phyloP scores from a whole-genome alignment of 768 basidiomycete species.

The Tremella yokohamensis region DNA sequence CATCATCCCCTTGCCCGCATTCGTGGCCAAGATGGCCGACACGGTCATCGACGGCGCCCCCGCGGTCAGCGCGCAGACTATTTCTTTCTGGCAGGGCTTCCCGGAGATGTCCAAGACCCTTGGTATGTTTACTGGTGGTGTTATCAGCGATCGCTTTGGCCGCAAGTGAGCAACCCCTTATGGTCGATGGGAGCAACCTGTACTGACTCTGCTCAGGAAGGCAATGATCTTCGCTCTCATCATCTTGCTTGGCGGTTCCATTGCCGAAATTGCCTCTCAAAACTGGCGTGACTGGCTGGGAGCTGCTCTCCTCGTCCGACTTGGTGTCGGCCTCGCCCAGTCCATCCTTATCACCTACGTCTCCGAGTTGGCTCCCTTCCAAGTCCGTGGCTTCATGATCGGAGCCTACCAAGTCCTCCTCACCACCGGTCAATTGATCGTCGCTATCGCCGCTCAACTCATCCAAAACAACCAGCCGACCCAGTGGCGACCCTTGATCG shows the following conservation, averaged over 20 bases:
- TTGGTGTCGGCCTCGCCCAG: conserved; percentile 27
- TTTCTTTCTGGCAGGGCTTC: conserved; percentile 30
- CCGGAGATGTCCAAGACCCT: conserved; percentile 28
- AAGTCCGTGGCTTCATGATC: conserved; percentile 28
- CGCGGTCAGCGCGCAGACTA: conserved; percentile 17
- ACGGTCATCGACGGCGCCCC: conserved; percentile 22
- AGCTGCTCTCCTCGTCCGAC: conserved; percentile 16
- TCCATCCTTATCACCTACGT: conserved; percentile 26
- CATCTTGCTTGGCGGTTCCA: conserved; percentile 22
- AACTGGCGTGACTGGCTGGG: conserved; percentile 23
- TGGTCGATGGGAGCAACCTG: not conserved
- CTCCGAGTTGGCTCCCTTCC: conserved; percentile 26
- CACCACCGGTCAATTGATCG: conserved; percentile 21
- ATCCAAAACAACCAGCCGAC: conserved; percentile 4
- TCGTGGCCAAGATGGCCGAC: conserved; percentile 20
- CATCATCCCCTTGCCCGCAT: conserved; percentile 22
- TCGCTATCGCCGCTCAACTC: conserved; percentile 18
- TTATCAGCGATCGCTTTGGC: conserved; percentile 19
- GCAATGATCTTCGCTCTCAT: conserved; percentile 16
- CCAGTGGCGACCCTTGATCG: conserved; percentile 24
- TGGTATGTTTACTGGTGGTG: conserved; percentile 25
- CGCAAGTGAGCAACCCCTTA: conserved; percentile 29
- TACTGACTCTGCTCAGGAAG: conserved; percentile 4
- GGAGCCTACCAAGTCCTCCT: conserved; percentile 19
- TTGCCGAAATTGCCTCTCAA: conserved; percentile 19